A percentile compares a stretch with the other conserved stretches of the same genome.
Evolutionary conservation across 306 rosid species (phyloP).

Genomic region (Gillenia trifoliata): DNA sequence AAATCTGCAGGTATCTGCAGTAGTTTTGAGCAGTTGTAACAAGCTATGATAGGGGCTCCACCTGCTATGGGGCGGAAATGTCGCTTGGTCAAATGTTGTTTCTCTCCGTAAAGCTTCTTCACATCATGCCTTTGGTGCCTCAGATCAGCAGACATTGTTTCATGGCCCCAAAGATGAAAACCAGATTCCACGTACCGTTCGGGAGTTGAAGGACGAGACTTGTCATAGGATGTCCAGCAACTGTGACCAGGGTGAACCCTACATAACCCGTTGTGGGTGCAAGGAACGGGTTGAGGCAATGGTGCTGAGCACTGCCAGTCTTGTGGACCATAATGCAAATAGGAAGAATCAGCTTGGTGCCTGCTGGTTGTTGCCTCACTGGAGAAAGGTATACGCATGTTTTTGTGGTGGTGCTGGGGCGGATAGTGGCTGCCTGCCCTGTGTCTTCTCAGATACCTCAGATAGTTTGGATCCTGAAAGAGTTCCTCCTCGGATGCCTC

Average conservation of each 20-base stretch:
- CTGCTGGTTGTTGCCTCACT: constrained; percentile 53
- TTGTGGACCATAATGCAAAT: constrained; percentile 35
- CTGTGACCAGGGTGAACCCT: constrained; percentile 37
- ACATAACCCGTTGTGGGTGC: constrained; percentile 23
- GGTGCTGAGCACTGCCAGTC: constrained; percentile 49
- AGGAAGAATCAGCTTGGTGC: constrained; percentile 44
- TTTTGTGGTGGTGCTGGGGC: constrained; percentile 35
- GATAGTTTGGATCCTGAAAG: constrained; percentile 36
- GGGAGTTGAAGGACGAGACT: constrained; percentile 48
- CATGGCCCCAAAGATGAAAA: constrained; percentile 34
- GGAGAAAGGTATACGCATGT: constrained; percentile 55
- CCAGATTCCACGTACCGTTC: constrained; percentile 32
- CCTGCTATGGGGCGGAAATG: constrained; percentile 78
- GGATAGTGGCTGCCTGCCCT: constrained; percentile 28
- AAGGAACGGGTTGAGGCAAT: constrained; percentile 32
- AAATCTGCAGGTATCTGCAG: constrained; percentile 80
- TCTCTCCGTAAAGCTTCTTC: constrained; percentile 45
- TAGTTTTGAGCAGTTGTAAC: constrained; percentile 56
- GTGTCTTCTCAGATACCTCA: constrained; percentile 36
- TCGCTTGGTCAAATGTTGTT: constrained; percentile 40
- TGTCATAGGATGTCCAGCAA: constrained; percentile 26
- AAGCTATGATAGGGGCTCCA: constrained; percentile 80
- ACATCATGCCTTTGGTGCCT: constrained; percentile 33
- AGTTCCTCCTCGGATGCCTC: constrained; percentile 37
- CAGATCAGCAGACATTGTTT: constrained; percentile 37